Conservation (phyloP, 1,284 basidiomycete genomes). For the Apiotrichum sp. region DNA sequence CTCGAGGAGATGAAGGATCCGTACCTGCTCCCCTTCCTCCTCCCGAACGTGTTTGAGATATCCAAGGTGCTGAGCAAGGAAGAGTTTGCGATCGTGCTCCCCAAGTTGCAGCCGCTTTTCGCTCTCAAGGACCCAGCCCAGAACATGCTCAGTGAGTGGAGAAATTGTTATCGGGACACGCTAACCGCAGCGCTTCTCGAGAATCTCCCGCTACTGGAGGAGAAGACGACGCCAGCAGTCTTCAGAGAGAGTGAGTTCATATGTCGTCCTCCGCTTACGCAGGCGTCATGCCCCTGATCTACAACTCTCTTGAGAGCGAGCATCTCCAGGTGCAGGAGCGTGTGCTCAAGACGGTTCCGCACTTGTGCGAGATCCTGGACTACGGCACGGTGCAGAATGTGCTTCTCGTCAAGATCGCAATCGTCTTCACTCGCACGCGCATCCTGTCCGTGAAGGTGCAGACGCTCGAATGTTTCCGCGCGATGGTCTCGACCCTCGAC, state of each 20-base stretch:
- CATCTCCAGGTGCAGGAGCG: constrained; percentile 85
- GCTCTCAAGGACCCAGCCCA: constrained; percentile 90
- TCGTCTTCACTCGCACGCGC: constrained; percentile 83
- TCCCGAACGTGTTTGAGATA: constrained; percentile 97
- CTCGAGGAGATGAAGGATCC: constrained; percentile 96
- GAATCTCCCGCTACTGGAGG: constrained; percentile 78
- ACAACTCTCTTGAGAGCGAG: constrained; percentile 90
- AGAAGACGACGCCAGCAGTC: constrained; percentile 76
- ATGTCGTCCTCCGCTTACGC: not conserved
- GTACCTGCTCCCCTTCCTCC: constrained; percentile 83
- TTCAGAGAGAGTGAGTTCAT: constrained; percentile 75
- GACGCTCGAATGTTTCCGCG: constrained; percentile 78
- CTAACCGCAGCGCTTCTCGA: constrained; percentile 61
- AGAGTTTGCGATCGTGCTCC: constrained; percentile 76
- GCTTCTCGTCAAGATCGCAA: constrained; percentile 79
- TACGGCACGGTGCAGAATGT: constrained; percentile 83
- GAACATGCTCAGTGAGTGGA: constrained; percentile 68
- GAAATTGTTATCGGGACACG: not conserved
- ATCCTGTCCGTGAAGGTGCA: constrained; percentile 81
- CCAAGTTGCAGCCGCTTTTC: constrained; percentile 85
- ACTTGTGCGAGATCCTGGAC: constrained; percentile 85
- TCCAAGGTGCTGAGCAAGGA: constrained; percentile 66
- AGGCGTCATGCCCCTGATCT: constrained; percentile 92
- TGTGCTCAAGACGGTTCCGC: constrained; percentile 76
- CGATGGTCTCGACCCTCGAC: constrained; percentile 91